Conservation (phyloP, 2,329 filamentous ascomycete genomes). For the Balansia obtecta region DNA sequence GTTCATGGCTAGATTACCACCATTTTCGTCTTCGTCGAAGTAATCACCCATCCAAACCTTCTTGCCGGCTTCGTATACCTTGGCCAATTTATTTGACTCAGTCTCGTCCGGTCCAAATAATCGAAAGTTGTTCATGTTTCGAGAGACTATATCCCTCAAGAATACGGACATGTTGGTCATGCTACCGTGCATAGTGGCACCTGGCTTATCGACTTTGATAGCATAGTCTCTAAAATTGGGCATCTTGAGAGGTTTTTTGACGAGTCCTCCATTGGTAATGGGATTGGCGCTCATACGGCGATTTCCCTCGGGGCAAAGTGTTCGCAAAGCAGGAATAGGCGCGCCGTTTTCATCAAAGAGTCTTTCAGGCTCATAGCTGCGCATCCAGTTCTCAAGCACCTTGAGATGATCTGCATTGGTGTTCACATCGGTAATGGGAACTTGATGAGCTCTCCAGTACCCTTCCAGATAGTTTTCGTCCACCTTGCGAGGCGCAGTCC, state of each 20-base stretch:
- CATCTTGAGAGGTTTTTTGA: constrained; percentile 55
- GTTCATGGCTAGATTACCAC: constrained; percentile 55
- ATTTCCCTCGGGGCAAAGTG: constrained; percentile 51
- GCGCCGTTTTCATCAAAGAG: constrained; percentile 54
- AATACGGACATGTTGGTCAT: constrained; percentile 60
- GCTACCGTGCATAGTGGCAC: constrained; percentile 42
- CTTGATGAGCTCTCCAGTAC: constrained; percentile 71
- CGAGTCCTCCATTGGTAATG: constrained; percentile 56
- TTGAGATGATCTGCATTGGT: constrained; percentile 54
- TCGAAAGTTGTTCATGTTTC: constrained; percentile 57
- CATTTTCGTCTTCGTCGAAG: constrained; percentile 63
- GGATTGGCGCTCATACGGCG: constrained; percentile 68
- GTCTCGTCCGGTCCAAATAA: constrained; percentile 73
- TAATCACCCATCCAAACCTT: constrained; percentile 74
- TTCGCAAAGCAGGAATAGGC: constrained; percentile 49
- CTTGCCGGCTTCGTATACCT: constrained; percentile 61
- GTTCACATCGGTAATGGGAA: constrained; percentile 59
- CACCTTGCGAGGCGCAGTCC: constrained; percentile 62
- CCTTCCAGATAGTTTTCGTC: constrained; percentile 60
- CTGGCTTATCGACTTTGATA: constrained; percentile 48
- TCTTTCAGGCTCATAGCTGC: constrained; percentile 60
- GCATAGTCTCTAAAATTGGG: constrained; percentile 60
- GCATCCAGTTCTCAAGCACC: constrained; percentile 65
- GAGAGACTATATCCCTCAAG: constrained; percentile 52
- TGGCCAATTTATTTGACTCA: constrained; percentile 64